These are phyloP conservation scores for Thelephora terrestris DNA, from an alignment of 1,284 basidiomycete species.

Conservation along the genomic window DNA sequence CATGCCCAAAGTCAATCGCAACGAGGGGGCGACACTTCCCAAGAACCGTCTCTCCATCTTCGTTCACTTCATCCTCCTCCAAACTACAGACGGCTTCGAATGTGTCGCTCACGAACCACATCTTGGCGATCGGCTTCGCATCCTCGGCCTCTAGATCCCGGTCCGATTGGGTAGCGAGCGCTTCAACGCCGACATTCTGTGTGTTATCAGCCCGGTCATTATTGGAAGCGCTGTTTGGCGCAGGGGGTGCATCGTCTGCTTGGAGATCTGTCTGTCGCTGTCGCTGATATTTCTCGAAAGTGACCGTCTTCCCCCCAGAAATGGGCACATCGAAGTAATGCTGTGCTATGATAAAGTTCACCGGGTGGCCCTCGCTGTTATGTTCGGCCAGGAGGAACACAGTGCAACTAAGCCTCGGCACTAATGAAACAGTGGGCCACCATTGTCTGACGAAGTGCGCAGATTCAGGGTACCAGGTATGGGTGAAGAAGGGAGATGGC, in stretches of 20 bases:
- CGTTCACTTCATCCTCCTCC: conserved; percentile 25
- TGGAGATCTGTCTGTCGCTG: conserved; percentile 3
- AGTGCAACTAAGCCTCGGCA: conserved; percentile 58
- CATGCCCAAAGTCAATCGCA: conserved; percentile 71
- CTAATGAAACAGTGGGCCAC: conserved; percentile 56
- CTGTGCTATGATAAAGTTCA: conserved; percentile 58
- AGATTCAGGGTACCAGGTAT: conserved; percentile 57
- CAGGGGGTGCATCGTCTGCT: conserved; percentile 5
- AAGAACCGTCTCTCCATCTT: conserved; percentile 29
- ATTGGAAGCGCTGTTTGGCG: background rate
- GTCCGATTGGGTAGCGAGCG: background rate
- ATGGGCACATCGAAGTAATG: conserved; percentile 64
- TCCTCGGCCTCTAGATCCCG: conserved; percentile 19
- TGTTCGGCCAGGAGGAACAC: conserved; percentile 57
- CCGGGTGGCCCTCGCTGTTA: conserved; percentile 43
- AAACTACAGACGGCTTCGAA: conserved; percentile 61
- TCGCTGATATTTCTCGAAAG: conserved; percentile 2
- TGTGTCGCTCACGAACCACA: conserved; percentile 61
- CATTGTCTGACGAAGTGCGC: conserved; percentile 70
- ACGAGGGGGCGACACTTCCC: conserved; percentile 52
- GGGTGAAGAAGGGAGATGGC: conserved; percentile 44
- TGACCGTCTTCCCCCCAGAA: conserved; percentile 1
- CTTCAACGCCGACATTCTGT: no score
- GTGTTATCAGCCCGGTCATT: no score
- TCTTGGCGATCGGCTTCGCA: conserved; percentile 34